Evolutionary conservation across 306 rosid genomes (phyloP).

Genomic region (Nissolia schottii): DNA sequence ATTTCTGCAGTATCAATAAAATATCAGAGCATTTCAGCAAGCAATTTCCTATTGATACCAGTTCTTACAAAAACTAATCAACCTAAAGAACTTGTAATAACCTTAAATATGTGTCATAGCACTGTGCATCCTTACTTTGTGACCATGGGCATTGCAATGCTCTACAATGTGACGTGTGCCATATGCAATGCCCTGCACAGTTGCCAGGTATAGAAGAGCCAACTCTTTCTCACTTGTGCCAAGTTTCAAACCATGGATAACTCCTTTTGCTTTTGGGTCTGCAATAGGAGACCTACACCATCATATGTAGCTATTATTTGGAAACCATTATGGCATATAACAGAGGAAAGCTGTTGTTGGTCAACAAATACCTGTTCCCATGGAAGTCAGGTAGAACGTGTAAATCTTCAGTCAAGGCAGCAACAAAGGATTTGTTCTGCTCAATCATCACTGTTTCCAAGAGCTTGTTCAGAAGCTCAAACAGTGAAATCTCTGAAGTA

Average conservation of each 20-base stretch:
- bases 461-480: slow-evolving; percentile 76
- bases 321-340: slow-evolving; percentile 15
- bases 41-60: too few species aligned
- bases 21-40: too few species aligned
- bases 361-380: slow-evolving; percentile 77
- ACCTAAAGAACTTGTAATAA: slow-evolving; percentile 16
- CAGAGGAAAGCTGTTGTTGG: slow-evolving; percentile 7
- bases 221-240: slow-evolving; percentile 80
- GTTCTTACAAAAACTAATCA: neutral
- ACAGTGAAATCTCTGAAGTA: slow-evolving; percentile 63
- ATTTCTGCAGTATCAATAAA: too few species aligned
- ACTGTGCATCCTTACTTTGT: slow-evolving; percentile 61
- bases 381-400: slow-evolving; percentile 96
- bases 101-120: slow-evolving; percentile 17
- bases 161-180: slow-evolving; percentile 97
- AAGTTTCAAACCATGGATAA: slow-evolving; percentile 79
- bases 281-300: slow-evolving; percentile 88
- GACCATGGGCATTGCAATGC: slow-evolving; percentile 90
- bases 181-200: slow-evolving; percentile 91
- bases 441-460: slow-evolving; percentile 60
- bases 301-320: slow-evolving; percentile 25
- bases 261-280: slow-evolving; percentile 91
- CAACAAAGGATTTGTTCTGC: slow-evolving; percentile 61
- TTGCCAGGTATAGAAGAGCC: slow-evolving; percentile 81
- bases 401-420: slow-evolving; percentile 74